A percentile compares a stretch with the other conserved stretches of the same genome.
Evolutionary conservation across 140 eudicot genomes (phyloP).

Genomic region (Oenanthe javanica): DNA sequence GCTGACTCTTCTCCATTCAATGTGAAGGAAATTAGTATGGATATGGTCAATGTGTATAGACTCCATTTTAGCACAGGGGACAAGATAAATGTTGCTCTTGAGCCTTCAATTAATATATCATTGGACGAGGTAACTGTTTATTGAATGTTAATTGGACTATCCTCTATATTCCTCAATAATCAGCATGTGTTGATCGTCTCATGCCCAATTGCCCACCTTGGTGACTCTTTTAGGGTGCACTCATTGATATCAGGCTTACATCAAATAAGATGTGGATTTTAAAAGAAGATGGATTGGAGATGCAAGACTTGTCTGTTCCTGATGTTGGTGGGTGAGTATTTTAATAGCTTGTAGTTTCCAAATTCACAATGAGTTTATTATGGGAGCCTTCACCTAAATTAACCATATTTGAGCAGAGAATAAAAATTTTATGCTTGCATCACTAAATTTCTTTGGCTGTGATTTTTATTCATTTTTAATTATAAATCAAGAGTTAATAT

Average conservation of each 20-base stretch:
- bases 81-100: conserved; percentile 38
- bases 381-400: neutral
- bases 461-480: neutral
- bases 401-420: neutral
- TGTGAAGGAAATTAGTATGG: conserved; percentile 49
- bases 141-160: conserved; percentile 11
- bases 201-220: conserved; percentile 9
- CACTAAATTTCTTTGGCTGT: neutral
- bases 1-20: conserved; percentile 13
- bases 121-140: conserved; percentile 49
- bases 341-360: conserved; percentile 1
- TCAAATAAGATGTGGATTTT: conserved; percentile 71
- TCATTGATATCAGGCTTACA: conserved; percentile 60
- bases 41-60: conserved; percentile 39
- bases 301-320: conserved; percentile 31
- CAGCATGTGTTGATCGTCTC: neutral
- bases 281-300: conserved; percentile 57
- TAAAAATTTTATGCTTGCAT: too few species aligned
- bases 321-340: conserved; percentile 40
- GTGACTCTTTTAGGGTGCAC: conserved; percentile 41
- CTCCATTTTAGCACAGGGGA: conserved; percentile 52
- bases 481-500: neutral
- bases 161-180: conserved; percentile 3
- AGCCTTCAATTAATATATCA: conserved; percentile 48
- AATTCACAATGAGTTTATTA: neutral